Conservation (phyloP, 306 rosid species). For the Medicago arabica region DNA sequence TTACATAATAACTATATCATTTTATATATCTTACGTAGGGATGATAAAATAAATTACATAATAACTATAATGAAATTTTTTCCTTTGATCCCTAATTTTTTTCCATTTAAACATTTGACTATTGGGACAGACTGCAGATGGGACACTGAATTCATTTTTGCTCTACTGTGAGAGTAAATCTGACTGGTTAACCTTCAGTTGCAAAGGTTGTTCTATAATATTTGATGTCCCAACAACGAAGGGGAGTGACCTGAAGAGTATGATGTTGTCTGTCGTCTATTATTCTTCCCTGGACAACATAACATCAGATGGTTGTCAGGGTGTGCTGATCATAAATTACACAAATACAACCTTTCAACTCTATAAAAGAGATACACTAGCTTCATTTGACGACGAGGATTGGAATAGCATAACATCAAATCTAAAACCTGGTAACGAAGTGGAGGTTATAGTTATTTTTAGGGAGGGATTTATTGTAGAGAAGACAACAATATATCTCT, state of each 20-base stretch:
- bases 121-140: conserved; percentile 3
- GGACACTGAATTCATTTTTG: neutral
- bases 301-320: neutral
- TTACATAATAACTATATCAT: too few species aligned
- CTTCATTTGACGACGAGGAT: neutral
- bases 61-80: neutral
- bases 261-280: neutral
- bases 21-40: neutral
- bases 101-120: neutral
- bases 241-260: neutral
- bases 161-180: neutral
- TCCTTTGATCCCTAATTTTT: neutral
- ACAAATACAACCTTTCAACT: neutral
- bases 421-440: neutral
- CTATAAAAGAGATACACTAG: neutral
- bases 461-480: neutral
- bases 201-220: neutral
- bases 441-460: neutral
- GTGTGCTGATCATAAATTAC: neutral
- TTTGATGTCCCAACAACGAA: neutral
- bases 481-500: neutral
- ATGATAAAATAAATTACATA: neutral
- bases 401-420: conserved; percentile 1
- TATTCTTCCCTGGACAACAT: neutral
- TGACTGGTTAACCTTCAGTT: neutral